Evolutionary conservation across 257 asterid species (phyloP).

Genomic region (Apocynum venetum): DNA sequence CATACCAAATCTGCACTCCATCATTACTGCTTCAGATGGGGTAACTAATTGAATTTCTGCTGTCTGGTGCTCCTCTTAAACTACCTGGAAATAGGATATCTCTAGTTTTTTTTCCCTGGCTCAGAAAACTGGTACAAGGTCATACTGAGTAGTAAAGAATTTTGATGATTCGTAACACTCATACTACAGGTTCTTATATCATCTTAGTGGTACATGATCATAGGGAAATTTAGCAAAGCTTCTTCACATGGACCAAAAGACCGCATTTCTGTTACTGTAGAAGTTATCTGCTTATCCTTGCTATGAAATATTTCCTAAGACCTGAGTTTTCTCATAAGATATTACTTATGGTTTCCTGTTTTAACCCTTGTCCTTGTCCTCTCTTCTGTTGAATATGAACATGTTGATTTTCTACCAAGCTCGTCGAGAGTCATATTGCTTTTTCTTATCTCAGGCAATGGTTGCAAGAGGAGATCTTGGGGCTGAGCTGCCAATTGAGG

Average conservation of each 20-base stretch:
- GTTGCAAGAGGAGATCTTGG: constrained; percentile 99
- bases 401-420: constrained; percentile 4
- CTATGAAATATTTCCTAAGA: background rate
- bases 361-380: background rate
- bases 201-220: background rate
- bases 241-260: background rate
- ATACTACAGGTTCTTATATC: background rate
- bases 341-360: background rate
- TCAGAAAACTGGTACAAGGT: background rate
- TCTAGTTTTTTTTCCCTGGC: background rate
- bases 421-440: constrained; percentile 11
- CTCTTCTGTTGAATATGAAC: background rate
- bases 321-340: background rate
- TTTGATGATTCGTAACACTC: background rate
- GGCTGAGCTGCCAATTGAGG: constrained; percentile 93
- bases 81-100: background rate
- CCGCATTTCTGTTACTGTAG: background rate
- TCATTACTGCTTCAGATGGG: constrained; percentile 97
- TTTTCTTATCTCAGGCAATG: constrained; percentile 63
- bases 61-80: background rate
- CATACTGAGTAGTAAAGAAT: background rate
- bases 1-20: constrained; percentile 80
- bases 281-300: background rate
- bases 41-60: constrained; percentile 33
- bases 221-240: background rate